A percentile compares a stretch with the other conserved stretches of the same genome.
phyloP scores from a whole-genome alignment of 2,329 filamentous ascomycete genomes.

The Hypomyces rosellus region DNA sequence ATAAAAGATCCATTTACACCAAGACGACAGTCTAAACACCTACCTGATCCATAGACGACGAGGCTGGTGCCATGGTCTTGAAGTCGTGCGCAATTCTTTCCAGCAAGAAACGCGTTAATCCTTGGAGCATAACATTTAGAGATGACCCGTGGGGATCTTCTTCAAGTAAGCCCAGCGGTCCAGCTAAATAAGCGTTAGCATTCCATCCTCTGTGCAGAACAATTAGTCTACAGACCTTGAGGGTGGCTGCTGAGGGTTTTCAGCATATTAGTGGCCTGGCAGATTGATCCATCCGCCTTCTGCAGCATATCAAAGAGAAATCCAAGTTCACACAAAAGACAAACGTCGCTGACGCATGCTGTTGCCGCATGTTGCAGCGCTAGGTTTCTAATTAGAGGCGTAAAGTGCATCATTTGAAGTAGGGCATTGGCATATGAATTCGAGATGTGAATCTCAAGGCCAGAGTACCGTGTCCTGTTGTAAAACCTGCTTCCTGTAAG shows the following conservation, averaged over 20 bases:
- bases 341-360: constrained; percentile 73
- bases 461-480: constrained; percentile 87
- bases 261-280: constrained; percentile 90
- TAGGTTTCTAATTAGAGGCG: constrained; percentile 78
- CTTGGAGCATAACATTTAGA: constrained; percentile 77
- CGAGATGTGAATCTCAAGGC: constrained; percentile 89
- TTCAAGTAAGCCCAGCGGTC: constrained; percentile 74
- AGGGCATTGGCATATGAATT: constrained; percentile 95
- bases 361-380: constrained; percentile 85
- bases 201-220: neutral
- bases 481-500: constrained; percentile 60
- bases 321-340: constrained; percentile 87
- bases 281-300: constrained; percentile 88
- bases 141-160: constrained; percentile 69
- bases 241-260: constrained; percentile 82
- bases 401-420: constrained; percentile 86
- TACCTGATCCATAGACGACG: constrained; percentile 64
- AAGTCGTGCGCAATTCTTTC: constrained; percentile 76
- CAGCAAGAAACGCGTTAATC: constrained; percentile 77
- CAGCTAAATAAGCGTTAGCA: constrained; percentile 41
- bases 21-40: constrained; percentile 1
- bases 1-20: no score
- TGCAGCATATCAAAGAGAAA: constrained; percentile 98
- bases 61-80: constrained; percentile 56
- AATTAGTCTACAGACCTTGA: constrained; percentile 45